These are phyloP conservation scores for Albizia julibrissin DNA, from an alignment of 306 rosid species.

Conservation along the genomic window DNA sequence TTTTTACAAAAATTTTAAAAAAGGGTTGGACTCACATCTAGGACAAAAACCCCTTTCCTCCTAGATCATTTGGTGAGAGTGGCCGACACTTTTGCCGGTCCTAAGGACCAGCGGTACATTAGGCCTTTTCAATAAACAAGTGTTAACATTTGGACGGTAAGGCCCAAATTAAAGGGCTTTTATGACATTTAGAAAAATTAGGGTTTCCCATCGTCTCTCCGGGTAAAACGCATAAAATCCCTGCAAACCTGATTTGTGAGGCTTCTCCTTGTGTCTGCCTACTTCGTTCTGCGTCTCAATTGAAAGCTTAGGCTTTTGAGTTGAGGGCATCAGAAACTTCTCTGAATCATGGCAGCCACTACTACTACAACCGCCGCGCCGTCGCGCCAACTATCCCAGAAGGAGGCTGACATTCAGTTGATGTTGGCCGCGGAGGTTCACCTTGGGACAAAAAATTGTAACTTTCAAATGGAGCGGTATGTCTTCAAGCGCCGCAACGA, in stretches of 20 bases:
- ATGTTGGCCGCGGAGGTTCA: slow-evolving; percentile 84
- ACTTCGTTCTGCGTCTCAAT: not conserved
- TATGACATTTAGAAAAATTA: too few relatives aligned
- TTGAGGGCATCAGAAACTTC: not conserved
- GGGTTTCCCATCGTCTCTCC: not conserved
- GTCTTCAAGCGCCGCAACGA: slow-evolving; percentile 79
- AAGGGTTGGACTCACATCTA: too few relatives aligned
- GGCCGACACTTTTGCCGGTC: too few relatives aligned
- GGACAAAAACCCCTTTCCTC: too few relatives aligned
- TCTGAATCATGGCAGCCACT: slow-evolving; percentile 46
- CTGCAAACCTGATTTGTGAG: not conserved
- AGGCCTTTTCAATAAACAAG: not conserved
- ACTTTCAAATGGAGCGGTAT: slow-evolving; percentile 85
- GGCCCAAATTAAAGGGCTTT: not conserved
- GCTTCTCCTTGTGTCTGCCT: not conserved
- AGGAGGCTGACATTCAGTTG: slow-evolving; percentile 80
- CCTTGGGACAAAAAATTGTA: slow-evolving; percentile 76
- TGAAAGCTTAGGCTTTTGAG: not conserved
- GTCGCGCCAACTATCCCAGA: slow-evolving; percentile 63
- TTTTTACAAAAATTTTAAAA: too few relatives aligned
- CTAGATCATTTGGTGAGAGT: too few relatives aligned
- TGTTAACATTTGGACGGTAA: not conserved
- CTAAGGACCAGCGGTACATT: too few relatives aligned
- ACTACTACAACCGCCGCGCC: slow-evolving; percentile 20
- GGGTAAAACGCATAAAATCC: not conserved